Percentiles rank a stretch among this genome's conserved stretches.
phyloP scores from a whole-genome alignment of 2,329 filamentous ascomycete genomes.

The Fusarium zealandicum region DNA sequence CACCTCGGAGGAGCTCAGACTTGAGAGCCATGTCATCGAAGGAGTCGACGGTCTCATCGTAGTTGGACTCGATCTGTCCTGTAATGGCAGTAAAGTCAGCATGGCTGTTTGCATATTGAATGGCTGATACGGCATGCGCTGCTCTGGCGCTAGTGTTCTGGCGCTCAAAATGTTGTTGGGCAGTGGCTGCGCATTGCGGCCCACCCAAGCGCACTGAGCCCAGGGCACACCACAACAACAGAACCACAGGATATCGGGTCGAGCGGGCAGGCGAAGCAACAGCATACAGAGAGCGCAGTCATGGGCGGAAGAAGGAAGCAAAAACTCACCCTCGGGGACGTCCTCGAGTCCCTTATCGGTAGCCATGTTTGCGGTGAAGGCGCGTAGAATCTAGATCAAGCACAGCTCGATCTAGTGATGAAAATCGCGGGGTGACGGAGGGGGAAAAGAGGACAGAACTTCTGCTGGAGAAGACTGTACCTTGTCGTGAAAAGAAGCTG shows the following conservation, averaged over 20 bases:
- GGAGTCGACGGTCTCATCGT: constrained; percentile 99
- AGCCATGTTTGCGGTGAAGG: constrained; percentile 91
- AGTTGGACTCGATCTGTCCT: constrained; percentile 99
- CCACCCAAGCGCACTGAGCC: constrained; percentile 23
- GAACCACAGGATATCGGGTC: constrained; percentile 15
- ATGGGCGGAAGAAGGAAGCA: constrained; percentile 11
- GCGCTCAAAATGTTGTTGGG: constrained; percentile 23
- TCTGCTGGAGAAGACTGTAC: constrained; percentile 47
- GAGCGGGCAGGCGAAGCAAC: constrained; percentile 23
- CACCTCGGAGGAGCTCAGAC: constrained; percentile 96
- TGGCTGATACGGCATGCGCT: constrained; percentile 3
- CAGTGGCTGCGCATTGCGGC: constrained; percentile 18
- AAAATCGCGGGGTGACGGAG: constrained; percentile 49
- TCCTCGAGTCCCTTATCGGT: constrained; percentile 98
- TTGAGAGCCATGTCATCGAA: constrained; percentile 99
- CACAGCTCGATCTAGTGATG: constrained; percentile 73
- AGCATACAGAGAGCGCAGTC: constrained; percentile 11
- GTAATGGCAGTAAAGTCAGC: constrained; percentile 43
- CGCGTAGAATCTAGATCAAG: constrained; percentile 73
- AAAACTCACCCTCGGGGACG: constrained; percentile 85
- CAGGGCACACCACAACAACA: constrained; percentile 15
- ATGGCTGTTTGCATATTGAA: constrained; percentile 7
- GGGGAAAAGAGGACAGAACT: constrained; percentile 50
- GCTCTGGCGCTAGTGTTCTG: not conserved
- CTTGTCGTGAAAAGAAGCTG: constrained; percentile 38